Base-by-base conservation (phyloP, 495 filamentous ascomycete species). In the Lepidopterella palustris region DNA sequence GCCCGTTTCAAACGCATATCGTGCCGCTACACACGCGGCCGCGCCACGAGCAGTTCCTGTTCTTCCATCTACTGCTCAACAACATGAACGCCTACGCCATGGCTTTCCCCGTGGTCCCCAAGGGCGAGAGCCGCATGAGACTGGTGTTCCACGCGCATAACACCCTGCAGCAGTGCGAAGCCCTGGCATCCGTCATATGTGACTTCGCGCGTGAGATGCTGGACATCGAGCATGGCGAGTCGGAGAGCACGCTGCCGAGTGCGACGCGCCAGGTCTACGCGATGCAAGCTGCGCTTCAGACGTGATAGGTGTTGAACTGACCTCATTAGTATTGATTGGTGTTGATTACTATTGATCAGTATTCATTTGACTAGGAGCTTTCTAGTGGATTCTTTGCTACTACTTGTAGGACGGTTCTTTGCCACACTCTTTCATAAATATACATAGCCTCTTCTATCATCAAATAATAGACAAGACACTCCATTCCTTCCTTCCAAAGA, bases 61-160 rank as follows among this genome's bases (percentile, higher is more conserved):
- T 4, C 25, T 15, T 26, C 45, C 11, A 10, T 39, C 8, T 20
- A 15, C 25, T 11, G 24, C 9, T 24, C n/a, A 5, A 32, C 11
- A 15, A 27, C 45, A 39, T 8, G 13, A 28, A 35, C 13, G 5
- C 18, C 35, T 8, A 51, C 20, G 27, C 78, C 6, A 79, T 82
- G 58, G 78, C 78, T 72, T 67, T 75, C 40, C 78, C 80, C 0
- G 74, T 76, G 0, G 73, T 81, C 1, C 77, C 79, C 0, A 71
- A 71, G 15, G 78, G 78, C 4, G 71, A 72, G 61, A 74, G 78
- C 48, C 73, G 79, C 1, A 75, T 82, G n/a, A 67, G 79, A 5
- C 72, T 82, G 2, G 77, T 78, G 60, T 64, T 80, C 56, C 79
- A 81, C 67, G 73, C 78, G 0, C 73, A 70, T 1, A 80, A 81